Conservation (phyloP, 2,329 filamentous ascomycete species). For the Talaromyces sp. region DNA sequence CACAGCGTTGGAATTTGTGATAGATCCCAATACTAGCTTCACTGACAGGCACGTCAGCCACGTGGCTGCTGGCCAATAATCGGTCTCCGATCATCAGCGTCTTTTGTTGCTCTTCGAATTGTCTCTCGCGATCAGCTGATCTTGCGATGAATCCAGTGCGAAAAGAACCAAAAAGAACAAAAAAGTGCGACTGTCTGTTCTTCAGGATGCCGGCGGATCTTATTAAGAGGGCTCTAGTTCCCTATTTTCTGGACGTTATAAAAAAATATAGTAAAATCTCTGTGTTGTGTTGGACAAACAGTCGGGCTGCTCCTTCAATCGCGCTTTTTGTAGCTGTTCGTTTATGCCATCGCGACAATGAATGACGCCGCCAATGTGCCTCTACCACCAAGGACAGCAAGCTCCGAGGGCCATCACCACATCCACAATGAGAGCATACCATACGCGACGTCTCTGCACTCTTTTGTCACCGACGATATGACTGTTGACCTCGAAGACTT, state of each 20-base stretch:
- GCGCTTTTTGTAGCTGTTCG: not conserved
- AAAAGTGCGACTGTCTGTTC: too few relatives aligned
- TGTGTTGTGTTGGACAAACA: too few relatives aligned
- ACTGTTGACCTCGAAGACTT: slow-evolving; percentile 1
- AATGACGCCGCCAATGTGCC: slow-evolving; percentile 4
- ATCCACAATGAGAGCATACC: not conserved
- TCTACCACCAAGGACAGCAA: not conserved
- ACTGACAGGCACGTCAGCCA: not conserved
- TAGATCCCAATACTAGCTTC: not conserved
- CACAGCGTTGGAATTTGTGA: not conserved
- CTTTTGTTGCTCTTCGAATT: not conserved
- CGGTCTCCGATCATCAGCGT: not conserved
- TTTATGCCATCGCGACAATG: not conserved
- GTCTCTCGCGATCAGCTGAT: not conserved
- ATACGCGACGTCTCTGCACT: slow-evolving; percentile 6
- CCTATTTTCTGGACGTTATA: too few relatives aligned
- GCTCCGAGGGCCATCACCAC: not conserved
- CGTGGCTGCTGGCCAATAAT: not conserved
- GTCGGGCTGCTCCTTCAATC: not conserved
- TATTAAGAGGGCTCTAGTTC: not conserved
- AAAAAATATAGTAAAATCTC: too few relatives aligned
- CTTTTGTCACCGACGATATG: slow-evolving; percentile 4
- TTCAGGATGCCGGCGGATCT: not conserved
- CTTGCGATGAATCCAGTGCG: not conserved
- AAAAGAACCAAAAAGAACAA: too few relatives aligned